Conservation (phyloP, 805 yeast species). For the Starmera pachycereana region DNA sequence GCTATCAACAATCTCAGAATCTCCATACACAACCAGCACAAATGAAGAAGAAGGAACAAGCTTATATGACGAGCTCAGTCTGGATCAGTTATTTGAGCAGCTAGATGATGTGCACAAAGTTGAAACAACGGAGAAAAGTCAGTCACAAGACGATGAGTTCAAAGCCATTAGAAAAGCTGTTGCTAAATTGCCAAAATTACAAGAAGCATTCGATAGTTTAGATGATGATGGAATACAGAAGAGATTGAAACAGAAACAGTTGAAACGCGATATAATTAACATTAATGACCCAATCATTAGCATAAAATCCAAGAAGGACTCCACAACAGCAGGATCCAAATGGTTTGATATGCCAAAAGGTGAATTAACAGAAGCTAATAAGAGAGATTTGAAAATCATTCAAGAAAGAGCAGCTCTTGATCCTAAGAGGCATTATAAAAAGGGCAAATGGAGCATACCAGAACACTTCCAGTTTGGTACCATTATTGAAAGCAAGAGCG, state of each 20-base stretch:
- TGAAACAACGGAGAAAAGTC: background rate
- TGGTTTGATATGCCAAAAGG: constrained; percentile 81
- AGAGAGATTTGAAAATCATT: constrained; percentile 68
- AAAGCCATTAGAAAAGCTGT: constrained; percentile 25
- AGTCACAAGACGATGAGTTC: constrained; percentile 17
- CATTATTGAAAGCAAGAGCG: constrained; percentile 71
- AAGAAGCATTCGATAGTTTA: constrained; percentile 5
- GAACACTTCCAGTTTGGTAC: constrained; percentile 86
- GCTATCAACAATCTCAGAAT: background rate
- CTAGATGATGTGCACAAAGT: constrained; percentile 9
- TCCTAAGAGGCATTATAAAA: constrained; percentile 91
- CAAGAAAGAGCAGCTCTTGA: constrained; percentile 87
- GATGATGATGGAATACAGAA: constrained; percentile 2
- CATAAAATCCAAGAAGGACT: constrained; percentile 10
- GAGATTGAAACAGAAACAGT: constrained; percentile 16
- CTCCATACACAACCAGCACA: background rate
- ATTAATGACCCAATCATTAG: constrained; percentile 38
- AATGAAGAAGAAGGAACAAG: background rate
- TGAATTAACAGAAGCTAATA: constrained; percentile 59
- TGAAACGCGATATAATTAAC: constrained; percentile 13
- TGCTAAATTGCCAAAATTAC: constrained; percentile 31
- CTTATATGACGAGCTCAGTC: background rate
- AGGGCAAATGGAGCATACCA: constrained; percentile 69
- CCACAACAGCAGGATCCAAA: constrained; percentile 35
- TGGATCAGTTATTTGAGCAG: constrained; percentile 26